Evolutionary conservation across 768 basidiomycete genomes (phyloP).

Genomic region (Auricularia sp.): DNA sequence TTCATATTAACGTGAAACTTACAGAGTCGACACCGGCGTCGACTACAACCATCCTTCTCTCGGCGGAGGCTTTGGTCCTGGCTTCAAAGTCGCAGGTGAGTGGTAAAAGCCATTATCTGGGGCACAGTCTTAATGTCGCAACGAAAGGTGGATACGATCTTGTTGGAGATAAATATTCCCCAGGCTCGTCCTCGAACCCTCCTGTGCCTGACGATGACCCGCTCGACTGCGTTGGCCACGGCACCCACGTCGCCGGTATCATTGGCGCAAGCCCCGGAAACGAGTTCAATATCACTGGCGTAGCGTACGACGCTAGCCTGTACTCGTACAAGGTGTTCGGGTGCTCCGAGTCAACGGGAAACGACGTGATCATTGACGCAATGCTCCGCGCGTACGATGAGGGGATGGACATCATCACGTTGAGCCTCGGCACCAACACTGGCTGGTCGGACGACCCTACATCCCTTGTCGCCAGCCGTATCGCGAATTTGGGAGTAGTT

Average conservation of each 20-base stretch:
- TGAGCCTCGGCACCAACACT: slow-evolving; percentile 46
- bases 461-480: slow-evolving; percentile 48
- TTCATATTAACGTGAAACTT: neutral
- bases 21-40: neutral
- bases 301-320: neutral
- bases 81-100: neutral
- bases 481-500: slow-evolving; percentile 46
- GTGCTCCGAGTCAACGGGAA: neutral
- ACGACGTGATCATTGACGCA: neutral
- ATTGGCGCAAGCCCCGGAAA: neutral
- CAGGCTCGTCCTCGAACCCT: neutral
- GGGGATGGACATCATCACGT: neutral
- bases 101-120: neutral
- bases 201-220: neutral
- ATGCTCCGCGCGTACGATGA: neutral
- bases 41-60: neutral
- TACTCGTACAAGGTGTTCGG: neutral
- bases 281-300: neutral
- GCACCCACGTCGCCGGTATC: neutral
- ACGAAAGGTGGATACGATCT: too few relatives aligned
- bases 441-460: slow-evolving; percentile 54
- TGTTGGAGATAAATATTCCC: too few relatives aligned
- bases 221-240: neutral
- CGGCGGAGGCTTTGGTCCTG: neutral
- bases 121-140: neutral